These are phyloP conservation scores for Talaromyces sp. DNA, from an alignment of 2,329 filamentous ascomycete species.

Conservation along the genomic window DNA sequence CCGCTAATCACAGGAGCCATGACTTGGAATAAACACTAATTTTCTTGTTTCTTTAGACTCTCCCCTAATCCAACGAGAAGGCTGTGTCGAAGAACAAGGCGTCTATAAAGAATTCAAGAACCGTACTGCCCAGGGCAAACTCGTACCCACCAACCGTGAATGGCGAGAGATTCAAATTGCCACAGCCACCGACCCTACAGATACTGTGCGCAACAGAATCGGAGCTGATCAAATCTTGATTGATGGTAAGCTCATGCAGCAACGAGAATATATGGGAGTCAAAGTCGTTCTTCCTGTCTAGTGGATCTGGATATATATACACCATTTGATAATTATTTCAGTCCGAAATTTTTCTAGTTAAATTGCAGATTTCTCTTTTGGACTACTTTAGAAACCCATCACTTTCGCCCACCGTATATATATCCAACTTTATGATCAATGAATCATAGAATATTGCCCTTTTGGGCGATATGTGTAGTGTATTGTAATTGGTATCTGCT, in stretches of 20 bases:
- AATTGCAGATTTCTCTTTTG: not conserved
- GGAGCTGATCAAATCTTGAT: conserved; percentile 45
- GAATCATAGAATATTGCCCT: not conserved
- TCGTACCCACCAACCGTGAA: conserved; percentile 46
- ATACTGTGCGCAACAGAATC: conserved; percentile 39
- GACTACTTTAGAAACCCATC: too few species aligned
- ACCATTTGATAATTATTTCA: not conserved
- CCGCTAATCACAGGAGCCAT: too few species aligned
- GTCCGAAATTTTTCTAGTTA: not conserved
- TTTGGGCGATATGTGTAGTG: not conserved
- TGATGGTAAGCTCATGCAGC: conserved; percentile 47
- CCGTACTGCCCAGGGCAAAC: conserved; percentile 38
- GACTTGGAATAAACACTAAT: too few species aligned
- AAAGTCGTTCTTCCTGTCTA: conserved; percentile 46
- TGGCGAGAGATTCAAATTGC: conserved; percentile 52
- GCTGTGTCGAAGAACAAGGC: conserved; percentile 42
- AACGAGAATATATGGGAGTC: conserved; percentile 48
- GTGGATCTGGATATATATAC: not conserved
- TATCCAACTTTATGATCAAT: not conserved
- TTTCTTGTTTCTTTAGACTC: conserved; percentile 26
- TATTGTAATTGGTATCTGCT: not conserved
- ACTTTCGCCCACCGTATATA: too few species aligned
- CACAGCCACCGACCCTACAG: conserved; percentile 44
- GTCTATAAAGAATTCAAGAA: conserved; percentile 48
- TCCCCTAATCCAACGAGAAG: conserved; percentile 42